A percentile compares a stretch with the other conserved stretches of the same genome.
These are phyloP conservation scores for Tillandsia fasciculata DNA, from an alignment of 176 grass and related monocot genomes.

Conservation along the genomic window DNA sequence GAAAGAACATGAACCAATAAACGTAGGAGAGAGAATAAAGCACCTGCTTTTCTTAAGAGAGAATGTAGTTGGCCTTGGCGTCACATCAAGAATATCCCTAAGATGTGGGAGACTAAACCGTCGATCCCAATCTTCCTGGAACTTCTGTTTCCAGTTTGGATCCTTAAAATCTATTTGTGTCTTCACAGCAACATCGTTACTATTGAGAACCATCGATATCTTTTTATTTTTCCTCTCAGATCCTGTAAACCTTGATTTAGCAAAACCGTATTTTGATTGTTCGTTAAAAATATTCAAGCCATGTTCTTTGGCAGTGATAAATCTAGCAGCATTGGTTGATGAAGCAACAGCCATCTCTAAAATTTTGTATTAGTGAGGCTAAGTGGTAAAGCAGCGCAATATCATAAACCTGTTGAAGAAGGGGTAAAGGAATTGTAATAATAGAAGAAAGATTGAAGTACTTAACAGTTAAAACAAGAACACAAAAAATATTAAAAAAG, in stretches of 20 bases:
- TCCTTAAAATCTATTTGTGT: conserved; percentile 58
- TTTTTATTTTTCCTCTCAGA: conserved; percentile 26
- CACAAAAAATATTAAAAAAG: too few species aligned
- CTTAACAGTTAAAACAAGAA: too few species aligned
- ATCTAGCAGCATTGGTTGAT: conserved; percentile 25
- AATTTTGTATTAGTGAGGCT: background rate
- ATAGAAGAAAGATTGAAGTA: too few species aligned
- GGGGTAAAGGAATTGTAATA: too few species aligned
- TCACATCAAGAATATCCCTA: conserved; percentile 71
- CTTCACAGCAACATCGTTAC: conserved; percentile 25
- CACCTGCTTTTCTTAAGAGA: conserved; percentile 83
- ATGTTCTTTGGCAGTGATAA: conserved; percentile 3
- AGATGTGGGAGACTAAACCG: conserved; percentile 75
- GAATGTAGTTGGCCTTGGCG: conserved; percentile 70
- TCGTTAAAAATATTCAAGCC: conserved; percentile 12
- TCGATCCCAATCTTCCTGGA: conserved; percentile 65
- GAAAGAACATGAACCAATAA: background rate
- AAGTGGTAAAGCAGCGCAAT: background rate
- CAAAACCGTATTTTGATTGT: conserved; percentile 22
- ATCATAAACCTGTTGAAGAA: background rate
- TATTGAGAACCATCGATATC: conserved; percentile 3
- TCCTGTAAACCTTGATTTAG: background rate
- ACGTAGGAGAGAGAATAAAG: background rate
- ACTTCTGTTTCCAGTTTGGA: conserved; percentile 61
- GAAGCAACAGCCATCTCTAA: conserved; percentile 31